Conservation (phyloP, 306 rosid genomes). For the Delonix regia region DNA sequence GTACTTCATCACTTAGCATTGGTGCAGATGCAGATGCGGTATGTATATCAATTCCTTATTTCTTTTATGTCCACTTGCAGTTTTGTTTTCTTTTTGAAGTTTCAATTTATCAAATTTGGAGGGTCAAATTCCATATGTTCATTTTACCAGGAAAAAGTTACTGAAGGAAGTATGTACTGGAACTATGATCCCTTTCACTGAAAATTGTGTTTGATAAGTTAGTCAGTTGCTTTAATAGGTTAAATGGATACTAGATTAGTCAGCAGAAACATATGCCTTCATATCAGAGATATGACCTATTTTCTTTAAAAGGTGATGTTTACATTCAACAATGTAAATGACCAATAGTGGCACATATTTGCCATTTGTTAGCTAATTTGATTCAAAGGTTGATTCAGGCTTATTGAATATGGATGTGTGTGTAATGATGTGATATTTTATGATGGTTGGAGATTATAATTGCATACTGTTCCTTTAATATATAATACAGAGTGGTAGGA, state of each 20-base stretch:
- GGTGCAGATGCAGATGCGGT: conserved; percentile 66
- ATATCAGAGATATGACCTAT: neutral
- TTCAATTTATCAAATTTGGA: neutral
- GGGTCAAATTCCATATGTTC: neutral
- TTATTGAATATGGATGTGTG: neutral
- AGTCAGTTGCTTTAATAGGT: neutral
- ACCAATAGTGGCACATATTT: no score
- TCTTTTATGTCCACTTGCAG: neutral
- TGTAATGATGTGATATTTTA: neutral
- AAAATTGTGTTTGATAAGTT: neutral
- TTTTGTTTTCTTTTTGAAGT: neutral
- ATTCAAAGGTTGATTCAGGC: neutral
- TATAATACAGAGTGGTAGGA: neutral
- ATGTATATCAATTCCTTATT: neutral
- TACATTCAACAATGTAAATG: neutral
- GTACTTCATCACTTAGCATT: conserved; percentile 52
- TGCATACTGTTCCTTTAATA: neutral
- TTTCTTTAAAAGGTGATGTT: neutral
- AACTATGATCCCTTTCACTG: neutral
- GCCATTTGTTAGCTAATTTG: neutral
- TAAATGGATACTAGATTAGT: neutral
- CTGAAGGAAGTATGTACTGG: neutral
- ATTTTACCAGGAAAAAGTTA: neutral
- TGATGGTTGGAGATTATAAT: neutral
- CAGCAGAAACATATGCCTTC: neutral